Evolutionary conservation across 208 protist species (phyloP), one percentile per base, ranked within the genome.

Genomic region (Leishmania braziliensis): DNA sequence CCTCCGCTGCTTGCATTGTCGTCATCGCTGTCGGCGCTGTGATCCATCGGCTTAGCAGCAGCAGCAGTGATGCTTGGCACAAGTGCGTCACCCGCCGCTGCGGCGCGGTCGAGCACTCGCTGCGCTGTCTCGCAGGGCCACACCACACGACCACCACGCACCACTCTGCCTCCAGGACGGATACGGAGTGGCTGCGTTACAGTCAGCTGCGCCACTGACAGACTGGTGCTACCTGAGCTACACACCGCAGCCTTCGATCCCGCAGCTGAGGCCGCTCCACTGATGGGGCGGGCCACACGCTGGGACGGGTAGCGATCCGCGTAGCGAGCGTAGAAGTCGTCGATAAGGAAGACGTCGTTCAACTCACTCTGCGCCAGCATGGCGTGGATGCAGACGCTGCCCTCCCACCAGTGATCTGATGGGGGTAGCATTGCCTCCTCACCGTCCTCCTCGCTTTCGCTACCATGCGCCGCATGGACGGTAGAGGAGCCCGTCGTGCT

Each of bases 301-400:
- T 83, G 84, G 46, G 84, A 90, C 10, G 92, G 93, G 84, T 95
- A 97, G 50, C 85, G 81, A 6, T 84, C 84, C 12, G 88, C 81
- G 87, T 98, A 46, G n/a, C 84, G 50, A 12, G 88, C 80, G 90
- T 98, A 98, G 80, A 97, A 98, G 75, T 97, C 95, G 75, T 97
- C 93, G 58, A 98, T 91, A 58, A 97, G 81, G 86, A 98, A 98
- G 16, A 87, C 68, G 76, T 98, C 93, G 86, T 98, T 98, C 80
- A 94, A 92, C 66, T 85, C 65, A 62, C 83, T 97, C 51, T 91
- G 82, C 20, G 93, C 93, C 20, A 96, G 73, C 69, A 91, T 86
- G 33, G 93, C 88, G 33, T 90, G 84, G 75, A 98, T 92, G 77
- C 95, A 91, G 36, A 97, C 83, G 60, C 92, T 93, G 81, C 93